Evolutionary conservation across 2,329 filamentous ascomycete species (phyloP).

Genomic region (Apiospora hydei): DNA sequence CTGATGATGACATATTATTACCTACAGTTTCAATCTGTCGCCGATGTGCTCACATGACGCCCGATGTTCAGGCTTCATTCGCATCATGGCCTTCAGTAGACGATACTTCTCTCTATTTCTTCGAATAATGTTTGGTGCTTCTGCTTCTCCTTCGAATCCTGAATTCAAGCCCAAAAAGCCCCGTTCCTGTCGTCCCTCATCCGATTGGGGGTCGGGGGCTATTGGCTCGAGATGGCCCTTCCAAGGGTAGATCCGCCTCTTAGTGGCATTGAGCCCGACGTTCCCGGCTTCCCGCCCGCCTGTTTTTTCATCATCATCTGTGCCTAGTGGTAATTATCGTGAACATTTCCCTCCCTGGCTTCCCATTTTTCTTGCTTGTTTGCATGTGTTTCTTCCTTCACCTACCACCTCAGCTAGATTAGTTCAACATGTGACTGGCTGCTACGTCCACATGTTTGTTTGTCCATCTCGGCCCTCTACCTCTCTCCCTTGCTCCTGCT

Average conservation of each 20-base stretch:
- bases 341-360: neutral
- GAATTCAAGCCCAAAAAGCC: neutral
- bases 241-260: conserved; percentile 10
- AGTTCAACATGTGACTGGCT: neutral
- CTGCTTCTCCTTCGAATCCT: neutral
- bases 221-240: neutral
- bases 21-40: neutral
- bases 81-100: neutral
- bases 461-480: neutral
- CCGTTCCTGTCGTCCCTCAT: neutral
- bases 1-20: conserved; percentile 13
- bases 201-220: neutral
- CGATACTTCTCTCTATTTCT: too few species aligned
- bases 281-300: neutral
- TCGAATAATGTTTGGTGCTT: neutral
- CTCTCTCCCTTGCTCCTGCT: neutral
- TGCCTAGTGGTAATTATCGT: neutral
- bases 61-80: neutral
- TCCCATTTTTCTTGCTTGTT: neutral
- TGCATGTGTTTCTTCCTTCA: neutral
- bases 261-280: conserved; percentile 8
- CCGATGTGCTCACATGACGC: neutral
- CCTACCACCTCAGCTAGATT: neutral
- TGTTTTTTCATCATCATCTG: neutral
- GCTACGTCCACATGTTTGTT: neutral